Percentiles rank a stretch among this genome's conserved stretches.
Conservation (phyloP, 2,329 filamentous ascomycete genomes). For the Arthrobotrys sphaeroides region DNA sequence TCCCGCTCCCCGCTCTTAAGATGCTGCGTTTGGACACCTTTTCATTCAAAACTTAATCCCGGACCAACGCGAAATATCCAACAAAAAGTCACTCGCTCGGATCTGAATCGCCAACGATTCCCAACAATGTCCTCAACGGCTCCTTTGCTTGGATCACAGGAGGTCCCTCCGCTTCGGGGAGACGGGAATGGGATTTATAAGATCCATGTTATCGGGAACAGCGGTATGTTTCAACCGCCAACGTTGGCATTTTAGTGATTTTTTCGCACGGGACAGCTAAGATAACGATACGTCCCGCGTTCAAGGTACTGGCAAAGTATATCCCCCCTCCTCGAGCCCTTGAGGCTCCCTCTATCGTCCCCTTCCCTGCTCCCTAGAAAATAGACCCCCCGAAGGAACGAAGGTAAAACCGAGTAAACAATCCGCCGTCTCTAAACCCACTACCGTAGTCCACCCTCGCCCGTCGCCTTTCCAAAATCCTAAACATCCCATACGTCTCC, state of each 20-base stretch:
- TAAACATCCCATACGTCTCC: slow-evolving; percentile 28
- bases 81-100: neutral
- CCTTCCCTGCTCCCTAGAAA: too few species aligned
- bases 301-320: slow-evolving; percentile 41
- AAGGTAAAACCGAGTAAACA: neutral
- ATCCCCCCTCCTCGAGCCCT: neutral
- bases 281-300: too few species aligned
- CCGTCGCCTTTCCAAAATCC: slow-evolving; percentile 11
- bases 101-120: neutral
- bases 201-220: slow-evolving; percentile 50
- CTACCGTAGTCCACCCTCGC: slow-evolving; percentile 35
- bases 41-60: neutral
- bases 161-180: slow-evolving; percentile 14
- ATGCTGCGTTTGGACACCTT: neutral
- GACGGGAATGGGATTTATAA: slow-evolving; percentile 34
- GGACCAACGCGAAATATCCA: slow-evolving; percentile 29
- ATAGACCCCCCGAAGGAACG: too few species aligned
- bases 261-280: too few species aligned
- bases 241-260: neutral
- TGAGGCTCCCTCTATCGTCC: neutral
- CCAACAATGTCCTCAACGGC: slow-evolving; percentile 6
- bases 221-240: slow-evolving; percentile 9
- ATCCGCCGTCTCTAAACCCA: neutral
- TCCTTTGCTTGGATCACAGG: neutral
- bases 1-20: neutral